Evolutionary conservation across 345 rosid species (phyloP).

Genomic region (Eucalyptus sp.): DNA sequence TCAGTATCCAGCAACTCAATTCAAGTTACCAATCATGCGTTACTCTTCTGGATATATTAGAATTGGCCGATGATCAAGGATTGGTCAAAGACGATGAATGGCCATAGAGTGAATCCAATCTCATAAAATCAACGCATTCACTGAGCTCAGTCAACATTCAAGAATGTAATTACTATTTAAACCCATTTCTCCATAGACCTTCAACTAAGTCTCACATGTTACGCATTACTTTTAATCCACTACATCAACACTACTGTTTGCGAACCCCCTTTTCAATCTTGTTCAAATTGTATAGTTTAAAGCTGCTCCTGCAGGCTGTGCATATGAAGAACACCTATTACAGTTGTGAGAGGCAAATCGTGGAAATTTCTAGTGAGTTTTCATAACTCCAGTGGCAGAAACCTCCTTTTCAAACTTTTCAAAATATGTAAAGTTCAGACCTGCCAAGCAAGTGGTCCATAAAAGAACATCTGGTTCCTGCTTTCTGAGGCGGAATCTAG

Average conservation of each 20-base stretch:
- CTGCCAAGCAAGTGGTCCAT: neutral
- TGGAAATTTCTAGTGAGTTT: neutral
- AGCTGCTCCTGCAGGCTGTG: neutral
- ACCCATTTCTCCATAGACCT: neutral
- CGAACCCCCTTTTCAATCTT: neutral
- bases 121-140: neutral
- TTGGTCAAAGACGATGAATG: neutral
- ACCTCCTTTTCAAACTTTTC: neutral
- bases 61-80: neutral
- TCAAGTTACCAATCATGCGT: neutral
- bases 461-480: neutral
- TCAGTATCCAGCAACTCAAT: neutral
- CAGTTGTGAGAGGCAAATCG: neutral
- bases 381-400: neutral
- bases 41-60: neutral
- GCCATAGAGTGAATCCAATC: neutral
- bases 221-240: neutral
- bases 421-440: neutral
- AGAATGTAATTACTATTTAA: neutral
- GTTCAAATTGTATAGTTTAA: neutral
- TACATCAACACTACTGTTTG: neutral
- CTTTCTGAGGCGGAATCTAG: neutral
- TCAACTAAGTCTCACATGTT: neutral
- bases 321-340: neutral
- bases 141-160: neutral